A percentile compares a stretch with the other conserved stretches of the same genome.
These are phyloP conservation scores for Fusarium metavorans DNA, from an alignment of 2,329 filamentous ascomycete genomes.

Conservation along the genomic window DNA sequence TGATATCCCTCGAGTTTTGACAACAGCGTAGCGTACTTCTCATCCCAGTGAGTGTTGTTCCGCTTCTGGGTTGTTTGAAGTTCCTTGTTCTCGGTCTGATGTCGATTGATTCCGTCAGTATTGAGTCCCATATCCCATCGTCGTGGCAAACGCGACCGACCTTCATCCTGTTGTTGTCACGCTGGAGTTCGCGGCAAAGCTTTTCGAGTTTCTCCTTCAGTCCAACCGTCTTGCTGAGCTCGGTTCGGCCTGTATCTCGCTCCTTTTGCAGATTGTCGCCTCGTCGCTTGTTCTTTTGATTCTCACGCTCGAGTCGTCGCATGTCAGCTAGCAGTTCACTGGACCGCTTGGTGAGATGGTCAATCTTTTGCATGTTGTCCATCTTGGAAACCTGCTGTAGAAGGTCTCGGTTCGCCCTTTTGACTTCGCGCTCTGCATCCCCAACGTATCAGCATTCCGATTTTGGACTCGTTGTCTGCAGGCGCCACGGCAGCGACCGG, in stretches of 20 bases:
- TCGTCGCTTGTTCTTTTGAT: slow-evolving; percentile 94
- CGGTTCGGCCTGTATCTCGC: slow-evolving; percentile 88
- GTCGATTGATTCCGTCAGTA: slow-evolving; percentile 39
- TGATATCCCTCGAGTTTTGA: slow-evolving; percentile 90
- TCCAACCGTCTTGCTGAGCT: slow-evolving; percentile 88
- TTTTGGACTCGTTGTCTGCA: slow-evolving; percentile 11
- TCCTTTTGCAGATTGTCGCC: slow-evolving; percentile 96
- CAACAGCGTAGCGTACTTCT: slow-evolving; percentile 83
- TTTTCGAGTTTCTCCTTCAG: slow-evolving; percentile 98
- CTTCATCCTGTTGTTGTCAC: slow-evolving; percentile 99
- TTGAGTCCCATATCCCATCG: neutral
- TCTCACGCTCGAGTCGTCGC: slow-evolving; percentile 94
- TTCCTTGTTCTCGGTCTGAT: slow-evolving; percentile 90
- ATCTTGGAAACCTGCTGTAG: slow-evolving; percentile 91
- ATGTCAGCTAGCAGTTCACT: slow-evolving; percentile 93
- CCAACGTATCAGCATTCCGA: slow-evolving; percentile 42
- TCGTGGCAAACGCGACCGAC: slow-evolving; percentile 59
- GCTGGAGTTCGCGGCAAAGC: slow-evolving; percentile 90
- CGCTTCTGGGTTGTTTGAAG: slow-evolving; percentile 87
- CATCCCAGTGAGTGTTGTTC: slow-evolving; percentile 85
- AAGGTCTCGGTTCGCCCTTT: slow-evolving; percentile 91
- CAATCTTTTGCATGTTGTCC: slow-evolving; percentile 91
- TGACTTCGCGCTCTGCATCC: slow-evolving; percentile 85
- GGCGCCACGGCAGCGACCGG: neutral
- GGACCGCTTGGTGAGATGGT: slow-evolving; percentile 89